Conservation (phyloP, 75 land plant genomes). For the Cupressus sempervirens region DNA sequence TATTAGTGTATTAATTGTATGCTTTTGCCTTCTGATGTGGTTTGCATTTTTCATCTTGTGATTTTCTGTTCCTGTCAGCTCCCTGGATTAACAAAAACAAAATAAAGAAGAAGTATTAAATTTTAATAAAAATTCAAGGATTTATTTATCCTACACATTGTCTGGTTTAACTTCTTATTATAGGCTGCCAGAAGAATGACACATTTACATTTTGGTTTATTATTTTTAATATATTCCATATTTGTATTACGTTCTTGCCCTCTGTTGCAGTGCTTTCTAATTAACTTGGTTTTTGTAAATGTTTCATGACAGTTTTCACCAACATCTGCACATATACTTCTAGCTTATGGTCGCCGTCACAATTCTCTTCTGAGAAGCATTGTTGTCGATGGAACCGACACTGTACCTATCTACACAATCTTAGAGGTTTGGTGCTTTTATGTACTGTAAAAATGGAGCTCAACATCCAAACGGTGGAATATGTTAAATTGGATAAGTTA, state of each 20-base stretch:
- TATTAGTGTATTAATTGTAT: background rate
- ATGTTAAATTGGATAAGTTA: background rate
- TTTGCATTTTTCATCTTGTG: background rate
- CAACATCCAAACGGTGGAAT: background rate
- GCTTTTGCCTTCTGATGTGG: background rate
- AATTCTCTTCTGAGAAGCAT: conserved; percentile 82
- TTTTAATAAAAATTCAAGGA: background rate
- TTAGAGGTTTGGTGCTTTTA: conserved; percentile 57
- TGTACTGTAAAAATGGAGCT: background rate
- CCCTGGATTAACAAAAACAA: background rate
- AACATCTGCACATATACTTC: conserved; percentile 80
- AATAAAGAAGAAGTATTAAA: background rate
- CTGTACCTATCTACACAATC: conserved; percentile 79
- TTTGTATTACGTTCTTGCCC: background rate
- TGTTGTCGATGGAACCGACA: conserved; percentile 77
- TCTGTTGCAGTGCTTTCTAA: conserved; percentile 1
- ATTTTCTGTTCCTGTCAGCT: background rate
- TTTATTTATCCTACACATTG: background rate
- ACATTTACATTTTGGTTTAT: background rate
- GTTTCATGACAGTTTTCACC: conserved; percentile 80
- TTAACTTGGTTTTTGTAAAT: background rate
- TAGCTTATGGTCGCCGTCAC: conserved; percentile 95
- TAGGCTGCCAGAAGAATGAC: background rate
- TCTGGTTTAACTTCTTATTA: background rate
- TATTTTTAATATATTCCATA: background rate